phyloP scores from a whole-genome alignment of 345 rosid genomes.

The Anacardium occidentale region DNA sequence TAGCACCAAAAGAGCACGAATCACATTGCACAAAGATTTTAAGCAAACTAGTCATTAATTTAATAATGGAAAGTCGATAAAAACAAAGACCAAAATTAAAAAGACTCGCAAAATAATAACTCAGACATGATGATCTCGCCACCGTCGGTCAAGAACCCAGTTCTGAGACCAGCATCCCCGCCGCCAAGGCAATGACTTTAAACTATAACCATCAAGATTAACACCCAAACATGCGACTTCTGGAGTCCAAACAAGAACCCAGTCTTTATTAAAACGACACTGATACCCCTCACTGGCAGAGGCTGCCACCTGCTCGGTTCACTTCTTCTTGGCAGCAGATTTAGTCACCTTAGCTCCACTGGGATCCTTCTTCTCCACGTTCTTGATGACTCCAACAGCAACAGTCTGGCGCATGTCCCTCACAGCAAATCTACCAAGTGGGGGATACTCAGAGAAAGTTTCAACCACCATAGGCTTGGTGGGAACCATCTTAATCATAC shows the following conservation, averaged over 20 bases:
- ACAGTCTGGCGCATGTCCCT: conserved; percentile 95
- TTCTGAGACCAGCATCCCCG: conserved; percentile 33
- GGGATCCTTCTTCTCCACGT: conserved; percentile 84
- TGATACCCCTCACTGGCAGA: not conserved
- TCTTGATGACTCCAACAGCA: conserved; percentile 86
- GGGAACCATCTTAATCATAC: conserved; percentile 77
- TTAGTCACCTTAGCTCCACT: conserved; percentile 81
- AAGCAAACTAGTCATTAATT: too few species aligned
- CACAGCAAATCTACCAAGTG: conserved; percentile 86
- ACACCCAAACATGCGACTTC: not conserved
- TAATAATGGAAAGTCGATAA: too few species aligned
- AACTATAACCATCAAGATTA: conserved; percentile 11
- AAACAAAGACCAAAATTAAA: not conserved
- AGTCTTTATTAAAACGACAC: conserved; percentile 19
- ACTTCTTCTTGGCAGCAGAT: conserved; percentile 88
- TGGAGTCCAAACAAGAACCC: conserved; percentile 8
- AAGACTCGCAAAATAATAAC: conserved; percentile 1
- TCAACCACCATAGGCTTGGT: conserved; percentile 95
- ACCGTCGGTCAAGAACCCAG: conserved; percentile 58
- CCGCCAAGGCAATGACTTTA: conserved; percentile 12
- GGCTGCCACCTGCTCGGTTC: conserved; percentile 32
- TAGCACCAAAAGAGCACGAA: too few species aligned
- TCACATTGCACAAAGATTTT: too few species aligned
- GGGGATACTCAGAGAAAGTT: conserved; percentile 77
- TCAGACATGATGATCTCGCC: conserved; percentile 21